Percentiles rank a stretch among this genome's conserved stretches.
Evolutionary conservation across 73 alveolate species (phyloP).

Genomic region (Blepharisma japonicum): DNA sequence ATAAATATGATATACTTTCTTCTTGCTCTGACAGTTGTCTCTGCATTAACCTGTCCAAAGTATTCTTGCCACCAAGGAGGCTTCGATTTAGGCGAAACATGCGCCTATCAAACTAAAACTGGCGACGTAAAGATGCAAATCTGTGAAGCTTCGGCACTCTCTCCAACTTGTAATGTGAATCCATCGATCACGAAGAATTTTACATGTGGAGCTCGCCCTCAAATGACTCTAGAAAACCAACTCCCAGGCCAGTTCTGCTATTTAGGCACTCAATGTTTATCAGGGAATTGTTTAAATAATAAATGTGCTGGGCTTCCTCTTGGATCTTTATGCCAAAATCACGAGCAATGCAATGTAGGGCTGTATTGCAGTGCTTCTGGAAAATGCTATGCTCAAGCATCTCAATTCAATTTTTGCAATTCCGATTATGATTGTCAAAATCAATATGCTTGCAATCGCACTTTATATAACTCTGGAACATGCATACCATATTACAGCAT

Average conservation of each 20-base stretch:
- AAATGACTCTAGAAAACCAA: too few species aligned
- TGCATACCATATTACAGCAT: neutral
- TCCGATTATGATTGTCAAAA: neutral
- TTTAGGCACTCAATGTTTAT: too few species aligned
- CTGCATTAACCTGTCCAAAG: constrained; percentile 10
- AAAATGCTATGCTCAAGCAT: too few species aligned
- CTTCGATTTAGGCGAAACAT: neutral
- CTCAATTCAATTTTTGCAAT: too few species aligned
- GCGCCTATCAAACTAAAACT: neutral
- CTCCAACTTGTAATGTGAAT: neutral
- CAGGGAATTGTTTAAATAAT: too few species aligned
- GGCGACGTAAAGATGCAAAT: constrained; percentile 2
- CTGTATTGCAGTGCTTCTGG: too few species aligned
- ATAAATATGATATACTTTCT: too few species aligned
- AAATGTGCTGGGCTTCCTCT: too few species aligned
- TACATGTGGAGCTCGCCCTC: constrained; percentile 9
- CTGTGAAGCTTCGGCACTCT: neutral
- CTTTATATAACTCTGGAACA: constrained; percentile 3
- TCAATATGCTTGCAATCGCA: constrained; percentile 2
- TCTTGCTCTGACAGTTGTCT: neutral
- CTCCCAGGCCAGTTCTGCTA: too few species aligned
- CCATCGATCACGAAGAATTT: constrained; percentile 2
- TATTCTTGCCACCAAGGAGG: constrained; percentile 23
- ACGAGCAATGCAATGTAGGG: too few species aligned
- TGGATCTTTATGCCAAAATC: too few species aligned